Percentiles rank a stretch among this genome's conserved stretches.
Evolutionary conservation across 1,139 yeast genomes (phyloP).

Genomic region (Blastobotrys indianensis): DNA sequence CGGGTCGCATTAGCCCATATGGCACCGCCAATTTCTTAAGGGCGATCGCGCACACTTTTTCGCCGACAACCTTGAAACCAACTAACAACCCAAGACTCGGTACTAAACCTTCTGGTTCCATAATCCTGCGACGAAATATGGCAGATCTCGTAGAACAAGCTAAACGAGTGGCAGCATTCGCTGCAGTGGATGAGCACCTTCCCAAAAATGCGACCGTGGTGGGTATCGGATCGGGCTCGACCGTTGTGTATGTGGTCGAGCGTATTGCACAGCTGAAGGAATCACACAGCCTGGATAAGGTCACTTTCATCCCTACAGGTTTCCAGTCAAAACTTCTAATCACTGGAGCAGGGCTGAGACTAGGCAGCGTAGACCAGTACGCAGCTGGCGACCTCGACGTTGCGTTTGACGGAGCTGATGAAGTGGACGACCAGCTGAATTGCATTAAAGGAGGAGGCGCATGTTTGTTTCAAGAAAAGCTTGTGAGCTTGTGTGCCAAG

Average conservation of each 20-base stretch:
- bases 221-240: constrained; percentile 96
- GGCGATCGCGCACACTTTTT: too few species aligned
- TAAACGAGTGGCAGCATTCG: constrained; percentile 81
- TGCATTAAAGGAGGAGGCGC: constrained; percentile 99
- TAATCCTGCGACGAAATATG: not conserved
- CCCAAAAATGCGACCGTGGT: constrained; percentile 64
- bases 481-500: constrained; percentile 77
- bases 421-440: constrained; percentile 73
- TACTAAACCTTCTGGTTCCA: too few species aligned
- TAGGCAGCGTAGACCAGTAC: constrained; percentile 79
- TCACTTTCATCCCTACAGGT: constrained; percentile 83
- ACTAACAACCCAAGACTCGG: too few species aligned
- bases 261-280: constrained; percentile 73
- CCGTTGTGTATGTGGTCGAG: constrained; percentile 94
- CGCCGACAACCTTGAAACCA: too few species aligned
- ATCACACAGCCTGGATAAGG: constrained; percentile 21
- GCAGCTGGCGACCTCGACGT: constrained; percentile 63
- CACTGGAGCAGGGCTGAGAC: constrained; percentile 66
- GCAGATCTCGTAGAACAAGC: constrained; percentile 46
- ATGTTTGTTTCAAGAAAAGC: constrained; percentile 91
- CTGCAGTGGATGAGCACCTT: constrained; percentile 87
- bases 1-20: too few species aligned
- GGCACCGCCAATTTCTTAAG: too few species aligned
- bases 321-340: constrained; percentile 89
- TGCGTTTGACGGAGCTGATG: constrained; percentile 99